Conservation (phyloP, 2,329 filamentous ascomycete species). For the Aspergillus pseudoviridinutans region DNA sequence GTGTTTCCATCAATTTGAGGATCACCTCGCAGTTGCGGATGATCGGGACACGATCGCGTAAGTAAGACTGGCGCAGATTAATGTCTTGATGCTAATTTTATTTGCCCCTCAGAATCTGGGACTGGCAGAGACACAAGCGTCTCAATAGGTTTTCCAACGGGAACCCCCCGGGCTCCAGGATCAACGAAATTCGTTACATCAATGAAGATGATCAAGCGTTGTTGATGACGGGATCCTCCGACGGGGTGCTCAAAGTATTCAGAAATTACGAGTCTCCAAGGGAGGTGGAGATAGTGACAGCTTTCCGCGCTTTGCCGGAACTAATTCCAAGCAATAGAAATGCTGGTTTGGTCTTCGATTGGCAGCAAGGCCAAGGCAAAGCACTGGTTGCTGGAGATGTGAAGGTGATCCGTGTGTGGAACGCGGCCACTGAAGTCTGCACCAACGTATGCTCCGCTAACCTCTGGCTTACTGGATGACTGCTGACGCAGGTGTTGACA, state of each 20-base stretch:
- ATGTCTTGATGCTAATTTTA: constrained; percentile 4
- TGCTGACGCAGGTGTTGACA: constrained; percentile 20
- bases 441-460: constrained; percentile 54
- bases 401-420: constrained; percentile 93
- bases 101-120: constrained; percentile 63
- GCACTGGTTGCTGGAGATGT: constrained; percentile 95
- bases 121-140: constrained; percentile 75
- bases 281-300: constrained; percentile 77
- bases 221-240: constrained; percentile 89
- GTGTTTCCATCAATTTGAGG: constrained; percentile 96
- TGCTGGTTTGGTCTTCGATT: constrained; percentile 94
- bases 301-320: constrained; percentile 88
- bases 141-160: constrained; percentile 88
- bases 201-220: constrained; percentile 97
- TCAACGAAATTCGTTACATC: constrained; percentile 94
- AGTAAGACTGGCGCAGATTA: constrained; percentile 15
- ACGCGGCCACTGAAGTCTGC: constrained; percentile 88
- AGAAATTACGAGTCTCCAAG: constrained; percentile 79
- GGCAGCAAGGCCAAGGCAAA: constrained; percentile 96
- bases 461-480: background rate
- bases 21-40: constrained; percentile 89
- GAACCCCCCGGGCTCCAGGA: constrained; percentile 84
- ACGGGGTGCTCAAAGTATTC: constrained; percentile 91
- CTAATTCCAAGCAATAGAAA: constrained; percentile 92
- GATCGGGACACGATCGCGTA: constrained; percentile 79